Conservation (phyloP, 2,329 filamentous ascomycete species). For the Alternaria dauci region DNA sequence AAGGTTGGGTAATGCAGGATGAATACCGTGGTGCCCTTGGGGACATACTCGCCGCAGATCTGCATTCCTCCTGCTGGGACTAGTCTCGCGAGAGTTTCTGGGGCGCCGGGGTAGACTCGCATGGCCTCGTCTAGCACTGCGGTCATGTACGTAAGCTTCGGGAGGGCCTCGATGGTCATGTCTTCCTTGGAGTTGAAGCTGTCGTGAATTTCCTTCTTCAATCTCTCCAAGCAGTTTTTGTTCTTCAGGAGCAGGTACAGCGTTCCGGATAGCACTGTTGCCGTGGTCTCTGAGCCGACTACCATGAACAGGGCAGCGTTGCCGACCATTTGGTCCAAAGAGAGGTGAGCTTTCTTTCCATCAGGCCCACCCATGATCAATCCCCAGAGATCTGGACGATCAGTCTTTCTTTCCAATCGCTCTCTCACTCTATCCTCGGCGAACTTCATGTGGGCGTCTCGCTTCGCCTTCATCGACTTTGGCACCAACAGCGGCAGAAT, state of each 20-base stretch:
- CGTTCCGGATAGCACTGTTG: slow-evolving; percentile 4
- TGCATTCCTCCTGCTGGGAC: slow-evolving; percentile 5
- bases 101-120: slow-evolving; percentile 12
- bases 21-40: slow-evolving; percentile 1
- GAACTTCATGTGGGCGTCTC: slow-evolving; percentile 11
- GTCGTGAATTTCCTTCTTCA: slow-evolving; percentile 2
- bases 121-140: slow-evolving; percentile 14
- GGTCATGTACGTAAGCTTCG: slow-evolving; percentile 8
- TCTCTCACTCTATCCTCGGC: slow-evolving; percentile 10
- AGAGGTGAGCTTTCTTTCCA: slow-evolving; percentile 9
- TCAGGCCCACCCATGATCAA: slow-evolving; percentile 3
- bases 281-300: slow-evolving; percentile 13
- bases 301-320: slow-evolving; percentile 13
- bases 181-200: slow-evolving; percentile 9
- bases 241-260: not conserved
- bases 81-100: slow-evolving; percentile 12
- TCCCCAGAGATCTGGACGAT: slow-evolving; percentile 10
- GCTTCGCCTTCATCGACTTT: slow-evolving; percentile 11
- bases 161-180: slow-evolving; percentile 8
- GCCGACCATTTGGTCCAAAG: slow-evolving; percentile 7
- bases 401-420: slow-evolving; percentile 4
- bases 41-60: slow-evolving; percentile 8
- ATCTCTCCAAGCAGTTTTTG: not conserved
- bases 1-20: slow-evolving; percentile 9
- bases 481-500: slow-evolving; percentile 11